A percentile compares a stretch with the other conserved stretches of the same genome.
Conservation (phyloP, 2,329 filamentous ascomycete species). For the Talaromyces funiculosus region DNA sequence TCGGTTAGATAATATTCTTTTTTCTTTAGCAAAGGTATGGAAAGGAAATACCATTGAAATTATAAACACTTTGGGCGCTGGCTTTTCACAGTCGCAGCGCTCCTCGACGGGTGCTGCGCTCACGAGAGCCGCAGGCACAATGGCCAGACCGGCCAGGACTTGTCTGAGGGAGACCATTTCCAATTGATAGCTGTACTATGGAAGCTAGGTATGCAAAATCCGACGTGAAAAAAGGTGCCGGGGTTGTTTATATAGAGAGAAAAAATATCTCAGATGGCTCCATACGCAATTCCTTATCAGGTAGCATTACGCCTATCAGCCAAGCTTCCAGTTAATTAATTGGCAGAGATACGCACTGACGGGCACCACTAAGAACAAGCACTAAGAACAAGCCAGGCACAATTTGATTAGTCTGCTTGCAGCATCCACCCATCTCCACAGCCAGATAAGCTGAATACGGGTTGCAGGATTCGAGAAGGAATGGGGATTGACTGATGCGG, state of each 20-base stretch:
- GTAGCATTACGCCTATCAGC: background rate
- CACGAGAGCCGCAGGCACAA: constrained; percentile 1
- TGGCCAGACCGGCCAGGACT: background rate
- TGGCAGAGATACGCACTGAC: too few relatives aligned
- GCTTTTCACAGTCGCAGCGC: constrained; percentile 17
- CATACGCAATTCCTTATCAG: background rate
- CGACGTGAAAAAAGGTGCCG: background rate
- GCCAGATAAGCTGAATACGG: constrained; percentile 1
- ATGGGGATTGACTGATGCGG: background rate
- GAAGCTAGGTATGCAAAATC: background rate
- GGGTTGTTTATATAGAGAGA: background rate
- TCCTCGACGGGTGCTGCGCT: constrained; percentile 5
- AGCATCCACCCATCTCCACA: background rate
- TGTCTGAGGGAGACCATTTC: background rate
- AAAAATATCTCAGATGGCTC: background rate
- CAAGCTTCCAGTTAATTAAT: background rate
- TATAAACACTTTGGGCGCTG: constrained; percentile 39
- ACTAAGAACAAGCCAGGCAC: too few relatives aligned
- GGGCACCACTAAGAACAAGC: too few relatives aligned
- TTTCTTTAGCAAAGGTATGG: too few relatives aligned
- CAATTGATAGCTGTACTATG: background rate
- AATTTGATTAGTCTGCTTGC: background rate
- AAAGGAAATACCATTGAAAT: constrained; percentile 27
- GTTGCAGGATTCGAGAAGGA: background rate
- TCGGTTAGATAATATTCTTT: background rate